Percentiles rank a stretch among this genome's conserved stretches.
phyloP scores from a whole-genome alignment of 371 early-diverging fungal species.

The Vittaforma corneae region DNA sequence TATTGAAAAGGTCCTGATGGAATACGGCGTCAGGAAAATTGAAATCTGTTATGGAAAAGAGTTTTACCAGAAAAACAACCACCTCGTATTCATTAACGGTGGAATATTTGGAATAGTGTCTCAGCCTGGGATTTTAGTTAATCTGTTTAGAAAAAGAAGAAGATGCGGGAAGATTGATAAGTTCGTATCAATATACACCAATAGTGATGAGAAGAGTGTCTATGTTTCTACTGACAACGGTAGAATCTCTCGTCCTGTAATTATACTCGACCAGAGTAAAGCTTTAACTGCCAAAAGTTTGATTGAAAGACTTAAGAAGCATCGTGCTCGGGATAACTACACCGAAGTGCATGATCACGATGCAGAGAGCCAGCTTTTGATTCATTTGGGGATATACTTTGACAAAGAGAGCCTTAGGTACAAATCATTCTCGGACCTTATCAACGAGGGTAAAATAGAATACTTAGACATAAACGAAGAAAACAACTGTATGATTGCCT shows the following conservation, averaged over 20 bases:
- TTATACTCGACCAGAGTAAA: constrained; percentile 68
- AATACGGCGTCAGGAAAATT: constrained; percentile 63
- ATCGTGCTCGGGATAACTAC: constrained; percentile 2
- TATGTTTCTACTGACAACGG: constrained; percentile 91
- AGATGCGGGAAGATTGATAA: constrained; percentile 72
- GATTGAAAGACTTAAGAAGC: background rate
- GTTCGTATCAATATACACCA: constrained; percentile 80
- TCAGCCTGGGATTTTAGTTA: constrained; percentile 66
- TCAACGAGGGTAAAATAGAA: constrained; percentile 81
- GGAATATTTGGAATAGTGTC: constrained; percentile 73
- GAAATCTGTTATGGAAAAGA: constrained; percentile 68
- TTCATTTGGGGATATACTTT: constrained; percentile 5
- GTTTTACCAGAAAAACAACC: constrained; percentile 65
- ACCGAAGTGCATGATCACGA: constrained; percentile 45
- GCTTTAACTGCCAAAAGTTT: too few species aligned
- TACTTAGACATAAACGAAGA: constrained; percentile 97
- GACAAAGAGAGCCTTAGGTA: constrained; percentile 36
- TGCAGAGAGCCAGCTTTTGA: constrained; percentile 58
- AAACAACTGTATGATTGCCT: constrained; percentile 80
- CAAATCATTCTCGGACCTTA: constrained; percentile 73
- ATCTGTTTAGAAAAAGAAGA: constrained; percentile 70
- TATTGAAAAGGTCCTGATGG: constrained; percentile 66
- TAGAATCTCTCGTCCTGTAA: constrained; percentile 86
- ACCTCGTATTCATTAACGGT: constrained; percentile 80
- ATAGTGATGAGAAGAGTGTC: constrained; percentile 69